phyloP scores from a whole-genome alignment of 2,329 filamentous ascomycete species.

The Cercospora janseana region DNA sequence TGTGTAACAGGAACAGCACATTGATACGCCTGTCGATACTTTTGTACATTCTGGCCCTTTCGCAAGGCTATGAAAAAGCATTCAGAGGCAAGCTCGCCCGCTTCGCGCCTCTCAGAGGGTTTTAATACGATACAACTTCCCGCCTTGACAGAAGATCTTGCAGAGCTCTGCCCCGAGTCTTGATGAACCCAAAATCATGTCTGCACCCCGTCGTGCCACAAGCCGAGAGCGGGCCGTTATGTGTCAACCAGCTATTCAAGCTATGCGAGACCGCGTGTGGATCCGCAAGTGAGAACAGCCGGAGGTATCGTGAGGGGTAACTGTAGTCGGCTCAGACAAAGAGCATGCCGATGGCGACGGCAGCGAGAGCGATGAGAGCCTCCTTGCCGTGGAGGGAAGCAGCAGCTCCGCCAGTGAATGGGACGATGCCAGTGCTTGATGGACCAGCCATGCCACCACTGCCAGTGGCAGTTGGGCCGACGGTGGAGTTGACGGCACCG shows the following conservation, averaged over 20 bases:
- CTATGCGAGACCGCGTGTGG: background rate
- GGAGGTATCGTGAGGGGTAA: background rate
- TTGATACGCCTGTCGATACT: no score
- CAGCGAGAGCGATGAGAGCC: conserved; percentile 8
- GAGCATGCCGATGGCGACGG: conserved; percentile 8
- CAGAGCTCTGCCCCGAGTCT: background rate
- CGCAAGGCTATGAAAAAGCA: no score
- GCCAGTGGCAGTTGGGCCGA: background rate
- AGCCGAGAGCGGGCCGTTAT: background rate
- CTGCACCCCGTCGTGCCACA: conserved; percentile 4
- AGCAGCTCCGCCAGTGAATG: conserved; percentile 8
- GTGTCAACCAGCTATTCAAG: background rate
- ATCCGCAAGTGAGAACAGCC: background rate
- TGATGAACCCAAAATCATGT: background rate
- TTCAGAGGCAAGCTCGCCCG: no score
- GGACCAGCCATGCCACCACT: background rate
- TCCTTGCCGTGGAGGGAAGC: conserved; percentile 2
- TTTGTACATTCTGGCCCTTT: no score
- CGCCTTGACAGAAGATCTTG: background rate
- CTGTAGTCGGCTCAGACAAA: background rate
- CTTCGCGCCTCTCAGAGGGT: conserved; percentile 1
- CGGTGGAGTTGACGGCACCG: conserved; percentile 4
- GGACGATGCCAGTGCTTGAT: conserved; percentile 6
- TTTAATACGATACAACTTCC: background rate
- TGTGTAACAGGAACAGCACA: no score